Base-by-base conservation (phyloP, 495 filamentous ascomycete genomes). In the Podospora sp. region DNA sequence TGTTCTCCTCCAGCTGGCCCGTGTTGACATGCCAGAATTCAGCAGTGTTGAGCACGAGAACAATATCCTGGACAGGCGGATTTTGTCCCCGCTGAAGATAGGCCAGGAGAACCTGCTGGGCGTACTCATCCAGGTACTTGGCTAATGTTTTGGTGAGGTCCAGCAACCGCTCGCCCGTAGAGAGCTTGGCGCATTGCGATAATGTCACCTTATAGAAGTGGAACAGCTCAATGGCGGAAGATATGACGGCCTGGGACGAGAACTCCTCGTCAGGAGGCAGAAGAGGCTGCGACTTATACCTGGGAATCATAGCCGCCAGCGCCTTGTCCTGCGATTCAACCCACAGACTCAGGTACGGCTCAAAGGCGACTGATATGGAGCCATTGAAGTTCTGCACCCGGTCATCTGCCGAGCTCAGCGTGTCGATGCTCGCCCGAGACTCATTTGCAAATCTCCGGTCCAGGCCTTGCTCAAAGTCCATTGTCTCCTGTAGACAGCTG, bases 21-120 rank as follows among this genome's bases (percentile, higher is more conserved):
- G 92, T 94, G 18, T 94, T 98, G 24, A 86, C 88, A 74, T 97
- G 94, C 85, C 96, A 98, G 77, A 98, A 99, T 72, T 99, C 95
- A 0, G 95, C 96, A 1, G 95, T 98, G 75, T 98, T 99, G 53
- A 99, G 83, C 6, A 98, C 92, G 0, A 94, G 81, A 11, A 97
- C 85, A 22, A 91, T 82, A 65, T 96, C 92, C 69, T 97, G 88
- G 3, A 93, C 75, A 4, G 88, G 83, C 0, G 92, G 87, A 1
- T 83, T 83, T 75, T 77, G 83, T 67, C 84, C 75, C 83, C 87
- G 69, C 82, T 91, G 78, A 14, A 97, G 85, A 72, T 93, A 90
- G 62, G 88, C 83, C 14, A 96, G 86, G 6, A 99, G 84, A 6
- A 98, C 92, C 71, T 96, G 92, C 72, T 98, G 94, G 16, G 94